These are phyloP conservation scores for Papiliotrema fonsecae DNA, from an alignment of 1,284 basidiomycete species.

Conservation along the genomic window DNA sequence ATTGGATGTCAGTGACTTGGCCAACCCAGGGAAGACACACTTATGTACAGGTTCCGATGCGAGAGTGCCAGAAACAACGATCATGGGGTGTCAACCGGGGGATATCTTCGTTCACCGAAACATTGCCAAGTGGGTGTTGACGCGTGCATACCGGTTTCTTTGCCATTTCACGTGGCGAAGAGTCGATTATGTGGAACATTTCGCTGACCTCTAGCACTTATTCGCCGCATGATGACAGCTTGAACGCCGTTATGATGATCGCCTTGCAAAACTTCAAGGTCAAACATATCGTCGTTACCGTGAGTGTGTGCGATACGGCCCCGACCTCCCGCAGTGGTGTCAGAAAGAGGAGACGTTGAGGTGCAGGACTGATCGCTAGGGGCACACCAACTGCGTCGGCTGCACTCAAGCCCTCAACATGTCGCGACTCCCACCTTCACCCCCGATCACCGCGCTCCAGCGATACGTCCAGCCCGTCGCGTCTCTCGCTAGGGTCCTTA, in stretches of 20 bases:
- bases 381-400: conserved; percentile 46
- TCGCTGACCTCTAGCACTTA: conserved; percentile 29
- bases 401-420: conserved; percentile 42
- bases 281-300: conserved; percentile 44
- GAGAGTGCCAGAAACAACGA: conserved; percentile 43
- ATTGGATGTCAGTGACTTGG: conserved; percentile 36
- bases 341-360: no score
- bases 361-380: conserved; percentile 22
- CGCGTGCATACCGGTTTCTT: not conserved
- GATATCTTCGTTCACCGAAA: conserved; percentile 46
- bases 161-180: no score
- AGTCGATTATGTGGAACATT: not conserved
- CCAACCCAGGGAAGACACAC: not conserved
- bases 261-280: conserved; percentile 46
- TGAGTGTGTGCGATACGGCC: no score
- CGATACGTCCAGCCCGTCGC: conserved; percentile 39
- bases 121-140: conserved; percentile 38
- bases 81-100: conserved; percentile 42
- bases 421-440: conserved; percentile 30
- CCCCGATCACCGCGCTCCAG: conserved; percentile 36
- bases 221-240: conserved; percentile 38
- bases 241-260: conserved; percentile 44
- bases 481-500: conserved; percentile 30
- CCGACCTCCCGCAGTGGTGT: no score
- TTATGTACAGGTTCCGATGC: conserved; percentile 39